These are phyloP conservation scores for Hansenula sp. DNA, from an alignment of 1,139 yeast species.

Conservation along the genomic window DNA sequence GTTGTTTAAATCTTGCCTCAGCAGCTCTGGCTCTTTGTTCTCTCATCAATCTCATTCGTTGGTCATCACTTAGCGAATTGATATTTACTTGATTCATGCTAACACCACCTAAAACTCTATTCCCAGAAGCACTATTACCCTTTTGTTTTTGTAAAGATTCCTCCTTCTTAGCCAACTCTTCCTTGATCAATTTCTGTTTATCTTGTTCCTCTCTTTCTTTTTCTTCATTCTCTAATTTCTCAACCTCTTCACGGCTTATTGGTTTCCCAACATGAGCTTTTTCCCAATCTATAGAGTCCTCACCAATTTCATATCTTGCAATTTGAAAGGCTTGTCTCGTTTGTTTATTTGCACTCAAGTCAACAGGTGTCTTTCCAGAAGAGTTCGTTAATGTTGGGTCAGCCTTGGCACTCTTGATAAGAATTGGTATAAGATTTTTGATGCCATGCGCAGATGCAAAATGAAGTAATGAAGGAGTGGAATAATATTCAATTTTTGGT, in stretches of 20 bases:
- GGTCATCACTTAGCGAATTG: slow-evolving; percentile 55
- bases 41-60: slow-evolving; percentile 74
- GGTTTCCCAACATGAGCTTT: slow-evolving; percentile 65
- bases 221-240: slow-evolving; percentile 41
- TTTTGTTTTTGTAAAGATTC: slow-evolving; percentile 16
- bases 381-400: slow-evolving; percentile 59
- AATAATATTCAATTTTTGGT: slow-evolving; percentile 49
- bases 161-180: slow-evolving; percentile 28
- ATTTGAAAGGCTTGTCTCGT: slow-evolving; percentile 61
- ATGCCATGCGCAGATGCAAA: slow-evolving; percentile 71
- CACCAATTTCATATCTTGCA: slow-evolving; percentile 67
- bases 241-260: slow-evolving; percentile 60
- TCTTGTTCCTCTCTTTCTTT: slow-evolving; percentile 25
- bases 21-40: slow-evolving; percentile 97
- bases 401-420: slow-evolving; percentile 64
- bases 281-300: slow-evolving; percentile 65
- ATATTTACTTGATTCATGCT: slow-evolving; percentile 25
- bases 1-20: slow-evolving; percentile 65
- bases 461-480: slow-evolving; percentile 75
- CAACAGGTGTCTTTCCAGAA: slow-evolving; percentile 63
- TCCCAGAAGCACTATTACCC: slow-evolving; percentile 26
- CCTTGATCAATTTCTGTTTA: slow-evolving; percentile 27
- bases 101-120: slow-evolving; percentile 21
- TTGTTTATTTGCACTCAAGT: slow-evolving; percentile 42
- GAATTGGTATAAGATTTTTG: slow-evolving; percentile 60